Evolutionary conservation across 176 grass and related monocot genomes (phyloP).

Genomic region (Oryza glaberrima): DNA sequence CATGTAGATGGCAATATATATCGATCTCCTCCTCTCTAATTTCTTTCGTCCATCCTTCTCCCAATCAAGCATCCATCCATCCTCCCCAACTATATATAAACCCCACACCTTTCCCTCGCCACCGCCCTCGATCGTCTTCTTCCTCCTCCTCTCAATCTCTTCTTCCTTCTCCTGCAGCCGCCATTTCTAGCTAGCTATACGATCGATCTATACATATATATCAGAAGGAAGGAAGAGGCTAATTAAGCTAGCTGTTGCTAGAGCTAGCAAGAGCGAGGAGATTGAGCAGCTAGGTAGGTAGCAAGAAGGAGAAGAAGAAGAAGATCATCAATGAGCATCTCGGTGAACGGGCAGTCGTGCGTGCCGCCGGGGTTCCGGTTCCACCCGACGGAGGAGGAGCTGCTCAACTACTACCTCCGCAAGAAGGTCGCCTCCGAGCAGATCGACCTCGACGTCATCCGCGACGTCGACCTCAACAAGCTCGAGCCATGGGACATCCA

Average conservation of each 20-base stretch:
- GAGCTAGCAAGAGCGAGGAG: not conserved
- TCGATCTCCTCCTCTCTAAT: constrained; percentile 7
- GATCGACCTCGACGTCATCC: constrained; percentile 98
- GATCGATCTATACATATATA: no score
- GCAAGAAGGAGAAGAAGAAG: no score
- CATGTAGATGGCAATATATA: constrained; percentile 54
- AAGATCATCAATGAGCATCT: constrained; percentile 73
- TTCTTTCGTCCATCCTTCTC: not conserved
- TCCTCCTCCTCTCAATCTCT: not conserved
- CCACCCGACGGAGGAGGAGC: constrained; percentile 98
- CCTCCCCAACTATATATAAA: constrained; percentile 51
- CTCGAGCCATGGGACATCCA: constrained; percentile 99
- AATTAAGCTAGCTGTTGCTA: not conserved
- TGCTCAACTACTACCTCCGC: constrained; percentile 88
- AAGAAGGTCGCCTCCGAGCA: constrained; percentile 92
- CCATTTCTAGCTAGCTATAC: no score
- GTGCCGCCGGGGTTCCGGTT: constrained; percentile 97
- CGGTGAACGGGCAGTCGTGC: constrained; percentile 94
- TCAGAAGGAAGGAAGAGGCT: no score
- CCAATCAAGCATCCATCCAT: not conserved
- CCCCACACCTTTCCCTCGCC: constrained; percentile 33
- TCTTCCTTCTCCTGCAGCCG: not conserved
- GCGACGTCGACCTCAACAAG: constrained; percentile 97
- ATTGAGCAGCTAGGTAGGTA: not conserved
- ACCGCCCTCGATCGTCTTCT: constrained; percentile 1